Conservation (phyloP, 805 yeast genomes). For the Blastobotrys peoriensis region DNA sequence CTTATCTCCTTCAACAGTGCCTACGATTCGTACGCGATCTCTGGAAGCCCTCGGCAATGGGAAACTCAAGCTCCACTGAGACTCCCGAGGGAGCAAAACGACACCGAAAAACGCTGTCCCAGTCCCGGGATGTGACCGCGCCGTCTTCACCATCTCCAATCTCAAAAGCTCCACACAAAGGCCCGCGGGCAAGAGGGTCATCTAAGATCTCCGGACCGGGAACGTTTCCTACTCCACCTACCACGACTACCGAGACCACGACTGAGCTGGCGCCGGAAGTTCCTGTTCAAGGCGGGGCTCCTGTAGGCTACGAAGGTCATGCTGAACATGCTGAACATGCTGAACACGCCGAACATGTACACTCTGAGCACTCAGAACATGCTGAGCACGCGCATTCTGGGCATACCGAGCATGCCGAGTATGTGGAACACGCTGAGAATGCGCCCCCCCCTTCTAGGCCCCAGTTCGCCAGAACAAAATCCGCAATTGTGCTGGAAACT, state of each 20-base stretch:
- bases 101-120: not conserved
- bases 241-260: not conserved
- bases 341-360: slow-evolving; percentile 1
- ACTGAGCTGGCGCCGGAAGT: not conserved
- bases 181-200: not conserved
- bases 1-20: no score
- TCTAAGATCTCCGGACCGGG: not conserved
- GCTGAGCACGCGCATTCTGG: slow-evolving; percentile 1
- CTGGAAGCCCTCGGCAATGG: not conserved
- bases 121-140: not conserved
- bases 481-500: slow-evolving; percentile 68
- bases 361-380: slow-evolving; percentile 8
- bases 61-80: not conserved
- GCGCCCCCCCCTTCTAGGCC: slow-evolving; percentile 10
- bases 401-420: slow-evolving; percentile 10
- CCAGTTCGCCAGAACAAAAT: slow-evolving; percentile 45
- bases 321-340: not conserved
- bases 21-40: no score
- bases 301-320: not conserved
- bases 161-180: not conserved
- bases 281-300: not conserved
- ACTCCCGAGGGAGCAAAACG: not conserved
- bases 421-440: slow-evolving; percentile 2
- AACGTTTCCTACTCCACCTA: not conserved
- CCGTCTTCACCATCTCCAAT: not conserved